Base-by-base conservation (phyloP, 495 filamentous ascomycete species). In the Aspergillus campestris region DNA sequence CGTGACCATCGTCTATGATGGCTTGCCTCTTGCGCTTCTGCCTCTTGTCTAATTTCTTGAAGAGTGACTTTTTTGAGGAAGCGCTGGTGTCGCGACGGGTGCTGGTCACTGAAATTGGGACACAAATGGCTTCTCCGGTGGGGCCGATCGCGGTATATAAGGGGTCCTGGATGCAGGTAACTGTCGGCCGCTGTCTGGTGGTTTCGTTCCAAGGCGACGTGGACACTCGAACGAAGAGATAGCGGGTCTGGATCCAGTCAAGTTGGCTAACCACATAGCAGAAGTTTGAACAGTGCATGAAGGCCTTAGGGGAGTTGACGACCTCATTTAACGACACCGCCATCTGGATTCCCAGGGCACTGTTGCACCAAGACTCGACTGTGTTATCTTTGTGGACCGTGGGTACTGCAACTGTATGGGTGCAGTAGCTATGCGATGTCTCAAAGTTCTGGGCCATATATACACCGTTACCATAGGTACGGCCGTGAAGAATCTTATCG, bases 211-310 rank as follows among this genome's bases (percentile, higher is more conserved):
- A 14, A 6, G 45, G 29, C 18, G 27, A 9, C 14, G 38, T 38
- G 1, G 38, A 34, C 24, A 48, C 36, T 52, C 72, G 52, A 42
- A 94, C 80, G 51, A 95, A 89, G 3, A 97, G 70, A 62, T 94
- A 97, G 46, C 91, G 74, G 15, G 86, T 85, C 56, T 95, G 90
- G 47, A 94, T 90, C 91, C 91, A 97, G 50, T 94, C 84, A 10
- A 84, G 65, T 31, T 87, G 72, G 5, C 73, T 59, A 2, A 97
- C 83, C 11, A 95, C 91, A 30, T 84, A 80, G 59, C 82, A 76
- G 0, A 82, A 84, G 0, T 3, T 31, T 1, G 1, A 48, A 36
- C 63, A 71, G 43, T 11, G 43, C 15, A 73, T 58, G 52, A 86
- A 95, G 40, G 84, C 52, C 0, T 65, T 29, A 0, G 87, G 79